A percentile compares a stretch with the other conserved stretches of the same genome.
These are phyloP conservation scores for Xylariomycetidae sp. DNA, from an alignment of 2,329 filamentous ascomycete genomes.

Conservation along the genomic window DNA sequence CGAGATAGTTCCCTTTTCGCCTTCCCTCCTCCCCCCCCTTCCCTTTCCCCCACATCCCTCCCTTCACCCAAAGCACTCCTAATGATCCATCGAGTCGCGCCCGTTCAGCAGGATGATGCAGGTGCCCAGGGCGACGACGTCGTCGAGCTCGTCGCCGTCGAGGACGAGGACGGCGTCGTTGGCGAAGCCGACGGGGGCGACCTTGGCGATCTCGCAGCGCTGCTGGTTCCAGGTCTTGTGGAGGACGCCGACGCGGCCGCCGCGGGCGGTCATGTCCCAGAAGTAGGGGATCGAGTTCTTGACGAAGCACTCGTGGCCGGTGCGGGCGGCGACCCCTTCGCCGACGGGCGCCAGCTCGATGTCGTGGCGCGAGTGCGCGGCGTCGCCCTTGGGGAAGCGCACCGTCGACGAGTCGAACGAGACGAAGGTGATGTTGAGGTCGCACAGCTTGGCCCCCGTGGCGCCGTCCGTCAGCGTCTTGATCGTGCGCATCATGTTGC, in stretches of 20 bases:
- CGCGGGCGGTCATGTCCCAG: conserved; percentile 27
- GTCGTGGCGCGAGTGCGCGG: conserved; percentile 25
- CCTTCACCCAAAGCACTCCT: not conserved
- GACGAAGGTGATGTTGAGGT: conserved; percentile 32
- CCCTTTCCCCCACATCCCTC: not conserved
- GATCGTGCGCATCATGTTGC: conserved; percentile 33
- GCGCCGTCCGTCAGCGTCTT: conserved; percentile 25
- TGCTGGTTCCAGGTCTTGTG: conserved; percentile 31
- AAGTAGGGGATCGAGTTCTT: conserved; percentile 29
- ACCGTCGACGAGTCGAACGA: conserved; percentile 25
- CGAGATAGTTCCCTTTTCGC: too few species aligned
- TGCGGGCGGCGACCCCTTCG: conserved; percentile 8
- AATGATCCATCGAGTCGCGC: conserved; percentile 29
- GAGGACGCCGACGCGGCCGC: conserved; percentile 23
- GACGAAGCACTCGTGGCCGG: conserved; percentile 29
- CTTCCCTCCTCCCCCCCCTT: conserved; percentile 1
- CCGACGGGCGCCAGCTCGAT: conserved; percentile 28
- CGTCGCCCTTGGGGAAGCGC: conserved; percentile 25
- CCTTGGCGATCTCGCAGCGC: conserved; percentile 26
- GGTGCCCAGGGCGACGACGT: conserved; percentile 25
- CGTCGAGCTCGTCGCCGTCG: conserved; percentile 25
- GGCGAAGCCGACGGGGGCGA: conserved; percentile 26
- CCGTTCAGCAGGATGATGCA: conserved; percentile 28
- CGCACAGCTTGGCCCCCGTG: conserved; percentile 21
- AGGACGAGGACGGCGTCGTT: conserved; percentile 27